phyloP scores from a whole-genome alignment of 306 rosid genomes.

The Lupinus albus region DNA sequence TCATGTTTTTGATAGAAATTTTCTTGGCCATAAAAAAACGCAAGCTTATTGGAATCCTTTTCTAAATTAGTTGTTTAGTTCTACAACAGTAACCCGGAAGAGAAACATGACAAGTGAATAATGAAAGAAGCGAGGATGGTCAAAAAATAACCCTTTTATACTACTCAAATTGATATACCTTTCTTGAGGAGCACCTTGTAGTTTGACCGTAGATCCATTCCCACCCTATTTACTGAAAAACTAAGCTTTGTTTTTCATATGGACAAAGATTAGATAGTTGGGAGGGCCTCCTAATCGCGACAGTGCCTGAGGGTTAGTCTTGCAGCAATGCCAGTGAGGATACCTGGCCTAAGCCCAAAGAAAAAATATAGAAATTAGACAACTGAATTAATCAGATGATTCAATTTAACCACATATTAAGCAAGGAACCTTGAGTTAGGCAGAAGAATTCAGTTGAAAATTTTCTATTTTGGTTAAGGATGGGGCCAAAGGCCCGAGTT shows the following conservation, averaged over 20 bases:
- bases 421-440: neutral
- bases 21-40: neutral
- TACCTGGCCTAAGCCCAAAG: neutral
- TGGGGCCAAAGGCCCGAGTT: neutral
- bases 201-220: neutral
- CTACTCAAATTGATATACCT: neutral
- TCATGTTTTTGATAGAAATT: conserved; percentile 10
- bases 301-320: too few relatives aligned
- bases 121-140: neutral
- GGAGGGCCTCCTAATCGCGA: too few relatives aligned
- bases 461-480: neutral
- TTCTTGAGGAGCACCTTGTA: conserved; percentile 8
- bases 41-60: neutral
- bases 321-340: too few relatives aligned
- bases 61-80: neutral
- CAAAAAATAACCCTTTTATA: neutral
- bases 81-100: neutral
- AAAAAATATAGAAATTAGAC: neutral
- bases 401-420: neutral
- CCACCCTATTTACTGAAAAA: neutral
- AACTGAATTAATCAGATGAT: neutral
- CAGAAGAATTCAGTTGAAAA: conserved; percentile 9
- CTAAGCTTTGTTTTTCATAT: conserved; percentile 14
- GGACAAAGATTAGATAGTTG: neutral
- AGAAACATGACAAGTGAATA: neutral